Conservation (phyloP, 768 basidiomycete species). For the Mrakia blollopis region DNA sequence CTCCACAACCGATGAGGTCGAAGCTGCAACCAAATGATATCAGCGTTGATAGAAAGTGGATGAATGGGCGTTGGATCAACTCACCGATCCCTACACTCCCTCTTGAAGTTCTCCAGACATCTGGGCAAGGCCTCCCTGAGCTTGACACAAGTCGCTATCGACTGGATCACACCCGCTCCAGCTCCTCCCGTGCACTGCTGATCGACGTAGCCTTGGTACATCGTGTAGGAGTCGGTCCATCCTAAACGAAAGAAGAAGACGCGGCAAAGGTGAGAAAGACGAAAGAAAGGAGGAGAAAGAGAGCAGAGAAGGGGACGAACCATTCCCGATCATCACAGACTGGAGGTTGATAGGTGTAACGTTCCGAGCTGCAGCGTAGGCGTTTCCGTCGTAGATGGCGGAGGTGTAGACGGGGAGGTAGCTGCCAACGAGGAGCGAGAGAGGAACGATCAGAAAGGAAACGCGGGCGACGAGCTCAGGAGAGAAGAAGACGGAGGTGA, state of each 20-base stretch:
- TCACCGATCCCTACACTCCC: constrained; percentile 37
- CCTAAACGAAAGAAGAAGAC: not conserved
- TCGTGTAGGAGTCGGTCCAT: constrained; percentile 15
- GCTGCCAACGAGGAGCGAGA: not conserved
- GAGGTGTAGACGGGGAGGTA: constrained; percentile 57
- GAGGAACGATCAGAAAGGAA: not conserved
- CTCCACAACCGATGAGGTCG: constrained; percentile 40
- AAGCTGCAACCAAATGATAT: constrained; percentile 48
- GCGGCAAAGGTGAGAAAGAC: no score
- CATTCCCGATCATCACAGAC: constrained; percentile 63
- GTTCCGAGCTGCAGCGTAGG: constrained; percentile 45
- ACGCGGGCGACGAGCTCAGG: not conserved
- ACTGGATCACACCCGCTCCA: constrained; percentile 20
- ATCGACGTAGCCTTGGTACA: constrained; percentile 19
- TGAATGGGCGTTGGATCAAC: no score
- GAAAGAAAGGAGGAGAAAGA: not conserved
- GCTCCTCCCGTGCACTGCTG: constrained; percentile 20
- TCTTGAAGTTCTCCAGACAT: constrained; percentile 56
- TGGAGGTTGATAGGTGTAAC: constrained; percentile 56
- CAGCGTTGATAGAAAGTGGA: no score
- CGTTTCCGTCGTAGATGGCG: constrained; percentile 69
- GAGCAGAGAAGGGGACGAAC: constrained; percentile 39
- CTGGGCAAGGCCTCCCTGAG: constrained; percentile 63
- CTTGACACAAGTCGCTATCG: constrained; percentile 40
- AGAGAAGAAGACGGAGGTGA: not conserved